phyloP scores from a whole-genome alignment of 2,329 filamentous ascomycete species.

The Exophiala spinifera region DNA sequence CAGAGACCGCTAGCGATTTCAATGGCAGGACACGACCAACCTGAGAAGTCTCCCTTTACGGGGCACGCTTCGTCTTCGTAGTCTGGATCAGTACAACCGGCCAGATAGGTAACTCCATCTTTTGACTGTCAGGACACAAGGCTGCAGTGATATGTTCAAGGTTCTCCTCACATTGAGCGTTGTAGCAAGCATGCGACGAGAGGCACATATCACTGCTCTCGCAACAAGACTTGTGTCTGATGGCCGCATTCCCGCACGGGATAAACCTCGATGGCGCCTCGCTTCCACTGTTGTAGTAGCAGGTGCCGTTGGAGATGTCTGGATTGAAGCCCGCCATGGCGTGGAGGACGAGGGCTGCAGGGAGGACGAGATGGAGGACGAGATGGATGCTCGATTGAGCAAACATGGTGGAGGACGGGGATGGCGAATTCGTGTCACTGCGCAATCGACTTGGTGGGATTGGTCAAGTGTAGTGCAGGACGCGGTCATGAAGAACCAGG shows the following conservation, averaged over 20 bases:
- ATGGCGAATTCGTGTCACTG: constrained; percentile 8
- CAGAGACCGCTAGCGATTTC: not conserved
- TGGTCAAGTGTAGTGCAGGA: no score
- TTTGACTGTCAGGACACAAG: constrained; percentile 4
- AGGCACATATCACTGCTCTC: constrained; percentile 25
- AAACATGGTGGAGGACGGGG: constrained; percentile 3
- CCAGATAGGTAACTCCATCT: constrained; percentile 28
- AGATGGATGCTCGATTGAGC: not conserved
- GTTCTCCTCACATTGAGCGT: constrained; percentile 18
- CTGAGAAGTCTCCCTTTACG: constrained; percentile 18
- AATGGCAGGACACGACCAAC: not conserved
- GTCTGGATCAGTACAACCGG: constrained; percentile 27
- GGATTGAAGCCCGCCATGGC: constrained; percentile 21
- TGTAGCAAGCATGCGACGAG: constrained; percentile 27
- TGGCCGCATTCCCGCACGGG: constrained; percentile 28
- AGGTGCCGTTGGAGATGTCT: constrained; percentile 28
- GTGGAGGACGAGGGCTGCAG: constrained; percentile 1
- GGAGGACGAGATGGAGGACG: not conserved
- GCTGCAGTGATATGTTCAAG: not conserved
- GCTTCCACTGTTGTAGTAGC: constrained; percentile 22
- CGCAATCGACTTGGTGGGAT: not conserved
- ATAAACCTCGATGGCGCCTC: constrained; percentile 23
- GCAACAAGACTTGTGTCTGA: constrained; percentile 27
- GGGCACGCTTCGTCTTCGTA: constrained; percentile 26
- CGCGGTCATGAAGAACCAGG: no score